Percentiles rank a stretch among this genome's conserved stretches.
Conservation (phyloP, 768 basidiomycete species). For the Lactifluus echinatus region DNA sequence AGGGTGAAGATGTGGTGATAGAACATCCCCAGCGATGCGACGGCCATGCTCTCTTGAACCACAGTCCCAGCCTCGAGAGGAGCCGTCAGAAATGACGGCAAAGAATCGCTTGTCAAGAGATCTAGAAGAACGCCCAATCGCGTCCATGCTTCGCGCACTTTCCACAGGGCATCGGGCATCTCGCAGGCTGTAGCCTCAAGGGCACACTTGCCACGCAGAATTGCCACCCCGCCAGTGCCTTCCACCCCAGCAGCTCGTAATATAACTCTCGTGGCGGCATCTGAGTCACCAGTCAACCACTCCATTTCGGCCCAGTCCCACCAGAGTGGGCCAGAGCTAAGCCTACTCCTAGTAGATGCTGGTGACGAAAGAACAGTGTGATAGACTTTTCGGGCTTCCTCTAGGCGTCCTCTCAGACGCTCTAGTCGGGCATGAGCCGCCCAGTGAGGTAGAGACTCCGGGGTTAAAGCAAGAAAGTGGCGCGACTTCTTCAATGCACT, state of each 20-base stretch:
- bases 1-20: slow-evolving; percentile 50
- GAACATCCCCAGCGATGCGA: slow-evolving; percentile 49
- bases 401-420: slow-evolving; percentile 48
- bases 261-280: slow-evolving; percentile 45
- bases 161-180: slow-evolving; percentile 33
- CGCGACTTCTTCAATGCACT: slow-evolving; percentile 70
- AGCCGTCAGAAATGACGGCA: slow-evolving; percentile 31
- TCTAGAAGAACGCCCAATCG: slow-evolving; percentile 59
- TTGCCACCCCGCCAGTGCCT: slow-evolving; percentile 41
- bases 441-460: slow-evolving; percentile 60
- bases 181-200: slow-evolving; percentile 41
- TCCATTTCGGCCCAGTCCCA: slow-evolving; percentile 84
- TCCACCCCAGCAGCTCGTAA: slow-evolving; percentile 46
- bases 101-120: slow-evolving; percentile 40
- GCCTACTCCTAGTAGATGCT: slow-evolving; percentile 28
- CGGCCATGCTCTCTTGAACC: slow-evolving; percentile 46
- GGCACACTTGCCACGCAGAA: slow-evolving; percentile 55
- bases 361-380: slow-evolving; percentile 51
- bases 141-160: slow-evolving; percentile 56
- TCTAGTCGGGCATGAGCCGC: slow-evolving; percentile 70
- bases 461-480: slow-evolving; percentile 43
- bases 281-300: slow-evolving; percentile 51
- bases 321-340: slow-evolving; percentile 47
- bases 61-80: slow-evolving; percentile 19
- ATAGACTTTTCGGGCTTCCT: slow-evolving; percentile 74